Evolutionary conservation across 257 asterid species (phyloP).

Genomic region (Salvia rosmarinus): DNA sequence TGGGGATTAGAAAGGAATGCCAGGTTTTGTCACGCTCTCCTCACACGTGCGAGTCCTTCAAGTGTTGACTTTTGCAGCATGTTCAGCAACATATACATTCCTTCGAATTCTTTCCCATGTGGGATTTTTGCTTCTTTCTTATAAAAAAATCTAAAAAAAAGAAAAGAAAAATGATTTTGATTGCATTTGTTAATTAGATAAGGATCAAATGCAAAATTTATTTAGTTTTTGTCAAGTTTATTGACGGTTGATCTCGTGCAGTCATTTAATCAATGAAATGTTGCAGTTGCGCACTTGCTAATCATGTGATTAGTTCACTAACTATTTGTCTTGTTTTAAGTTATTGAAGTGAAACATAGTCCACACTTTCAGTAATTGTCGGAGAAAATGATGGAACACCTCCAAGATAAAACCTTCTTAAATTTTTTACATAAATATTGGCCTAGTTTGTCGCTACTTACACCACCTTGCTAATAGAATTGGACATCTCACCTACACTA

Average conservation of each 20-base stretch:
- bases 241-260: background rate
- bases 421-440: slow-evolving; percentile 22
- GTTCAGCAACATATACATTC: slow-evolving; percentile 13
- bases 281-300: slow-evolving; percentile 20
- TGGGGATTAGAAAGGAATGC: background rate
- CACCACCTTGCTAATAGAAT: slow-evolving; percentile 45
- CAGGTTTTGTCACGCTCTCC: slow-evolving; percentile 28
- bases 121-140: slow-evolving; percentile 9
- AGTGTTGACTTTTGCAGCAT: slow-evolving; percentile 34
- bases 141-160: background rate
- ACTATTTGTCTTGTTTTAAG: slow-evolving; percentile 28
- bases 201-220: background rate
- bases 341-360: background rate
- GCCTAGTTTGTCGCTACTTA: slow-evolving; percentile 34
- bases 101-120: slow-evolving; percentile 21
- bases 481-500: slow-evolving; percentile 47
- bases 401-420: slow-evolving; percentile 37
- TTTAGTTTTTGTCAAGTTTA: background rate
- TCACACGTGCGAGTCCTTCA: slow-evolving; percentile 33
- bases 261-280: slow-evolving; percentile 17
- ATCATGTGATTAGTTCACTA: slow-evolving; percentile 30
- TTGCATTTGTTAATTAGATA: too few relatives aligned
- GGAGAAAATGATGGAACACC: slow-evolving; percentile 49
- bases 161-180: too few relatives aligned
- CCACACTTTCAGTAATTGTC: slow-evolving; percentile 37